Conservation (phyloP, 768 basidiomycete species). For the Collybia mongolica region DNA sequence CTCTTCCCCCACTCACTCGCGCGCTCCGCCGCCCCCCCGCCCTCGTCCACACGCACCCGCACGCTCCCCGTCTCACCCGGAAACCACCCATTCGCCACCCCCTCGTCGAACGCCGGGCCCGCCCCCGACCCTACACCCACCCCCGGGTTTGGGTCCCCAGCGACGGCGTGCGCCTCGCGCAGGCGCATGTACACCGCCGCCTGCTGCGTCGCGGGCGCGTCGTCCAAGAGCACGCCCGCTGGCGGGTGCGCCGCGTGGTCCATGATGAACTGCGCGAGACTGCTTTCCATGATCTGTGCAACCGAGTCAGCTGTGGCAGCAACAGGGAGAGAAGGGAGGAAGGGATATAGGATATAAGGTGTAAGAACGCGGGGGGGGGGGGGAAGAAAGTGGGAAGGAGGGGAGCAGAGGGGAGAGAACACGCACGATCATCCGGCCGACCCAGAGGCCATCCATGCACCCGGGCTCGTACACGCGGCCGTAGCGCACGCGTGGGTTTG, state of each 20-base stretch:
- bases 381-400: conserved; percentile 1
- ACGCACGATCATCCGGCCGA: conserved; percentile 57
- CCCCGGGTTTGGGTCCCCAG: not conserved
- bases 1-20: not conserved
- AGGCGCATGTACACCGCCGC: conserved; percentile 60
- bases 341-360: too few species aligned
- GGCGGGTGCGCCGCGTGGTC: conserved; percentile 14
- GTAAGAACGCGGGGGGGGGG: not conserved
- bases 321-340: too few species aligned
- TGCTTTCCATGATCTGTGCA: conserved; percentile 25
- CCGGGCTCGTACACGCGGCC: conserved; percentile 41
- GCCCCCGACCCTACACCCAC: conserved; percentile 3
- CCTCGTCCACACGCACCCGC: conserved; percentile 14
- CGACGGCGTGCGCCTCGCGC: conserved; percentile 46
- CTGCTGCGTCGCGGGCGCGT: conserved; percentile 31
- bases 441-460: conserved; percentile 50
- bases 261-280: conserved; percentile 10
- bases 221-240: conserved; percentile 31
- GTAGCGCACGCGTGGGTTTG: conserved; percentile 10
- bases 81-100: conserved; percentile 40
- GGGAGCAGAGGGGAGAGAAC: not conserved
- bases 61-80: conserved; percentile 23
- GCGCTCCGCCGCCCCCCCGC: conserved; percentile 7
- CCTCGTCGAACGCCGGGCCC: conserved; percentile 24
- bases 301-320: too few species aligned